Evolutionary conservation across 2,329 filamentous ascomycete species (phyloP).

Genomic region (Verticillium klebahnii): DNA sequence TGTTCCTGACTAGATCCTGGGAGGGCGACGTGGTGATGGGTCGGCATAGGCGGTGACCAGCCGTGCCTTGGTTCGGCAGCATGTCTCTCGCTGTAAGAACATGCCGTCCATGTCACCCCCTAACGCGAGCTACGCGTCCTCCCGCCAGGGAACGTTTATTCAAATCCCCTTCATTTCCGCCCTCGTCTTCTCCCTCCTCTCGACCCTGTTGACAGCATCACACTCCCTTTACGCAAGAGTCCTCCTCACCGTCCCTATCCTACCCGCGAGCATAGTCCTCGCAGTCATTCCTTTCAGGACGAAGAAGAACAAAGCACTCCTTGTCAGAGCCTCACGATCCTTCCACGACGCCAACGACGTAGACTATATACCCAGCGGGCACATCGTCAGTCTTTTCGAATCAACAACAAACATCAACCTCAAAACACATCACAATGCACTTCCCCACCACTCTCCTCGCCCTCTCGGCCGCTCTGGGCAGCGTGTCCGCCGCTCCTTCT

Average conservation of each 20-base stretch:
- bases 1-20: conserved; percentile 3
- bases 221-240: not conserved
- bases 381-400: conserved; percentile 1
- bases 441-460: conserved; percentile 30
- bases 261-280: conserved; percentile 10
- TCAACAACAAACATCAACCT: not conserved
- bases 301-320: not conserved
- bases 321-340: conserved; percentile 3
- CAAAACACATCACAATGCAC: conserved; percentile 28
- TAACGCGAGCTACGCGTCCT: not conserved
- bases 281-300: conserved; percentile 15
- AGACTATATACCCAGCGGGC: conserved; percentile 1
- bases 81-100: not conserved
- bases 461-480: conserved; percentile 32
- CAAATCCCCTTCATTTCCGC: not conserved
- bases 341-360: conserved; percentile 1
- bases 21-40: not conserved
- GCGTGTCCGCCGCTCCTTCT: conserved; percentile 36
- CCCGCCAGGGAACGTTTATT: not conserved
- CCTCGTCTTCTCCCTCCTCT: not conserved
- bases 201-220: not conserved
- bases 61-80: not conserved
- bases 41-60: not conserved
- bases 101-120: not conserved
- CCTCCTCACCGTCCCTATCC: conserved; percentile 6